Evolutionary conservation across 352 stramenopile genomes (phyloP), one percentile per base, ranked within the genome.

Genomic region (Phytophthora tentaculata): DNA sequence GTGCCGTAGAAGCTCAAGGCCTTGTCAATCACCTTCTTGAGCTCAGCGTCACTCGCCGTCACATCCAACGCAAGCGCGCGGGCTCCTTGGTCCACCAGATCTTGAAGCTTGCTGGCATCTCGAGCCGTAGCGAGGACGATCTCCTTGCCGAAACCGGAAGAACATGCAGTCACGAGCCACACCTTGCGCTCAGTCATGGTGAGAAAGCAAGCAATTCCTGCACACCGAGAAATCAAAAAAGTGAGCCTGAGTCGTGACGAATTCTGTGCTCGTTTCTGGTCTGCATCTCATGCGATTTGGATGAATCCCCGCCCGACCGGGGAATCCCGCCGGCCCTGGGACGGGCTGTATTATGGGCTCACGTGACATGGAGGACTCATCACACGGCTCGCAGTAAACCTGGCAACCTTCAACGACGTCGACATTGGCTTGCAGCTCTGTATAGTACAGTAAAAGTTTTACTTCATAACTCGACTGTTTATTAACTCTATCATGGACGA

Each of bases 131-230:
- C 73, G 20, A 85, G 45, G 0, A 81, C 75, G 24, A 86, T 81
- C 17, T 79, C 77, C 28, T 67, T 72, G n/a, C 77, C 77, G 47
- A 86, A 80, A 29, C 79, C 79, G 1, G 73, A 80, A 8, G 79
- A 88, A 49, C 77, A 83, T 17, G 74, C 79, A 9, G 77, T 88
- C 53, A 88, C 80, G 20, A 88, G 63, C 77, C 77, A 85, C 35
- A 88, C 74, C 62, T 84, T 84, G 19, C 58, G 45, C 10, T 55
- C 23, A 16, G 51, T 54, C 65, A 74, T 74, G 16, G 2, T 56
- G 43, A 57, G 0, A 51, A 20, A 62, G 32, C 17, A 49, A 62
- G 14, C 47, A 56, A 41, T 63, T 47, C 20, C 7, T 63, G 24
- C 5, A 20, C 41, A 26, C 54, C 28, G 35, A 44, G 69, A 54